Evolutionary conservation across 1,284 basidiomycete genomes (phyloP), one percentile per base, ranked within the genome.

Genomic region (Leccinum angustisporum): DNA sequence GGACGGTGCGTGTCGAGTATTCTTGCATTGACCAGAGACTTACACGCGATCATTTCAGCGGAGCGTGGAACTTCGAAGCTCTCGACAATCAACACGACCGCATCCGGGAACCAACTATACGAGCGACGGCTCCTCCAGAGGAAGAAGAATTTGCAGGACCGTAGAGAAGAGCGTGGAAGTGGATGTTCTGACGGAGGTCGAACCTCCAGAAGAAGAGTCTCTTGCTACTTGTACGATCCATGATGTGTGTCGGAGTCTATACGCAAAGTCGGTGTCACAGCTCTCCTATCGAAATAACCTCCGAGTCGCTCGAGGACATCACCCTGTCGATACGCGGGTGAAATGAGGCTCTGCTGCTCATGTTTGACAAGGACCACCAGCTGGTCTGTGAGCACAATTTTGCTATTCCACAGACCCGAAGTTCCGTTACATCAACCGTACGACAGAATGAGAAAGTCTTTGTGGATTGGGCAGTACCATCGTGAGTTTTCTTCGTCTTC

Each of bases 401-500:
- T 58, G 83, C 81, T 59, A 86, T 87, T 4, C 88, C 86, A 13
- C 90, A 92, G 76, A 85, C 90, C 9, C 80, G 31, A 33, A 10
- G 31, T 92, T 33, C 83, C 86, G 68, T 76, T 92, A 48, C 80
- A 92, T 25, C 85, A 89, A 72, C 79, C 87, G 66, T 84, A 90
- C 67, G 86, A 90, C 63, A 79, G 86, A 61, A 78, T 85, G 74
- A 75, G 80, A 65, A 83, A 81, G 63, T 81, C 69, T 2, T 59
- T 65, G 18, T 78, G 72, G 74, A 67, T 66, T 50, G 67, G 65
- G 34, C 71, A 63, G 34, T 67, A 73, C 40, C 60, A 75, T 57
- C 66, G 76, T 74, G 61, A 64, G 68, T 54, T 54, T 56, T 52
- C 69, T 56, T 25, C 34, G 51, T 53, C 57, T 8, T 59, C 14